Conservation (phyloP, 331 rosid species). For the Malus hybrid region DNA sequence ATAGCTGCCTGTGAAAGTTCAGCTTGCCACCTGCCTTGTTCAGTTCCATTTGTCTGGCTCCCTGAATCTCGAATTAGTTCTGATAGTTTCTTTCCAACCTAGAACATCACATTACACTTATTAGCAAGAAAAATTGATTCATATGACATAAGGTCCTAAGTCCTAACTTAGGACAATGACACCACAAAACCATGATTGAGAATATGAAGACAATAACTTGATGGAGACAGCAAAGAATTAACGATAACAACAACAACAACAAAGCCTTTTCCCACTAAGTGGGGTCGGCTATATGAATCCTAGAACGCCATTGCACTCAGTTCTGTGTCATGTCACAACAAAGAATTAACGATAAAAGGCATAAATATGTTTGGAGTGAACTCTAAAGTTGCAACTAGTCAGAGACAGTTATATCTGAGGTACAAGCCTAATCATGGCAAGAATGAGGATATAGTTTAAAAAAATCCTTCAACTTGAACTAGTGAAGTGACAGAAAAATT, state of each 20-base stretch:
- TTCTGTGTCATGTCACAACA: no score
- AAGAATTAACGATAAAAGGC: not conserved
- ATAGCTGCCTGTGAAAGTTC: conserved; percentile 99
- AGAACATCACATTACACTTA: conserved; percentile 18
- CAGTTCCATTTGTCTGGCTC: conserved; percentile 68
- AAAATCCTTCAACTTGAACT: not conserved
- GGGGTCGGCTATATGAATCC: no score
- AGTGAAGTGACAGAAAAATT: not conserved
- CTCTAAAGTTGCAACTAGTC: not conserved
- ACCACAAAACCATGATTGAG: not conserved
- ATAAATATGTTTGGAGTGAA: not conserved
- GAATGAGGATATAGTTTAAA: not conserved
- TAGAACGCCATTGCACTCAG: no score
- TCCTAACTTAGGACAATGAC: not conserved
- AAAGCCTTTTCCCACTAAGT: no score
- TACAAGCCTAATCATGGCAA: not conserved
- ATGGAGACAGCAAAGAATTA: not conserved
- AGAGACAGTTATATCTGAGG: not conserved
- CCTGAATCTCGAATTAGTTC: conserved; percentile 94
- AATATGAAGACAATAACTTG: not conserved
- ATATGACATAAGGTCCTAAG: not conserved
- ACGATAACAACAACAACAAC: no score
- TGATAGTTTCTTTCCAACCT: conserved; percentile 96
- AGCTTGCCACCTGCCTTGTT: conserved; percentile 97
- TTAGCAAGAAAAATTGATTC: not conserved